Evolutionary conservation across 768 basidiomycete species (phyloP), one percentile per base, ranked within the genome.

Genomic region (Trametes cubensis): DNA sequence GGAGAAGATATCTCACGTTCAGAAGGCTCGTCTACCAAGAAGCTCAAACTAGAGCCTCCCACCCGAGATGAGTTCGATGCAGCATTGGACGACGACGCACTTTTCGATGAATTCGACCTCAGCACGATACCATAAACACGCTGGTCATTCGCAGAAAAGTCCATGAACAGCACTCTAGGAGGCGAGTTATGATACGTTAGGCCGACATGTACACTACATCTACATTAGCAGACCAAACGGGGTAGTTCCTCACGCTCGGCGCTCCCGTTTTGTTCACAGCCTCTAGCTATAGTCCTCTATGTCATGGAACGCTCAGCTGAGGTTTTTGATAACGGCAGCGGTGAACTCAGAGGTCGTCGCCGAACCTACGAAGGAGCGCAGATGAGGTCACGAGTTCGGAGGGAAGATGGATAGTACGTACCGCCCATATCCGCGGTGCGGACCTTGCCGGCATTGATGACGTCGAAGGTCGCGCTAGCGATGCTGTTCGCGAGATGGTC

Each of bases 271-370:
- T 20, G 44, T 39, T 23, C 10, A 17, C 39, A 38, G 30, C 50
- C 40, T 30, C 47, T 55, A 39, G 41, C 48, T 44, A 39, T 4
- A 26, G 55, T 46, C 56, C 53, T 46, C 56, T 53, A 52, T 30
- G 39, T 28, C 45, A 42, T 45, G n/a, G 20, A 42, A 47, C 40
- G 39, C 39, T 64, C 58, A 70, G 60, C 76, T 85, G 69, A 93
- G 78, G 74, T 87, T 88, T 76, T 89, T 85, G 78, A 98, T 94
- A 73, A 99, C 83, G 47, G 91, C 95, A 50, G 87, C 80, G 41
- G 97, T 99, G 79, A 99, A 94, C 71, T 98, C 96, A 28, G 92
- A 93, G 60, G 96, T 99, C 28, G 90, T 92, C 47, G 93, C 85
- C 64, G 89, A 86, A 59, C 95, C 93, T 92, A 62, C 66, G 71